Evolutionary conservation across 2,329 filamentous ascomycete species (phyloP).

Genomic region (Xylaria sp.): DNA sequence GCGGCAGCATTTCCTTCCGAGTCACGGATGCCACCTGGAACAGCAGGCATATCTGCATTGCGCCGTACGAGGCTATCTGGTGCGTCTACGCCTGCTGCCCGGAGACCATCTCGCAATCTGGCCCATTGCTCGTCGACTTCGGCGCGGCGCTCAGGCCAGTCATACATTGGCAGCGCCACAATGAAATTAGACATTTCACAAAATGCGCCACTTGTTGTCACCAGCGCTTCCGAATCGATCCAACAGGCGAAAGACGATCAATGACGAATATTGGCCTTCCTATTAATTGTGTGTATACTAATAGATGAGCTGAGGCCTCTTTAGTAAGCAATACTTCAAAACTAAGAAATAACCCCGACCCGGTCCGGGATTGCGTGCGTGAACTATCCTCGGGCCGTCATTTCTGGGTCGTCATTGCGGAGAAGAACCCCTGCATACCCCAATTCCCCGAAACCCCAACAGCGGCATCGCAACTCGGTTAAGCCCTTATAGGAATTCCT

Average conservation of each 20-base stretch:
- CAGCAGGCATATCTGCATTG: constrained; percentile 25
- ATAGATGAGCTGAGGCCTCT: neutral
- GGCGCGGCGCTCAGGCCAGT: constrained; percentile 26
- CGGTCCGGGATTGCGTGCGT: constrained; percentile 8
- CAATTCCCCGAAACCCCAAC: neutral
- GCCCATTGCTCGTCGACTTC: constrained; percentile 25
- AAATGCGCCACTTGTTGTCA: neutral
- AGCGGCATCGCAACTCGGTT: constrained; percentile 11
- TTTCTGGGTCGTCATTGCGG: neutral
- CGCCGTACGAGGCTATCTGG: constrained; percentile 23
- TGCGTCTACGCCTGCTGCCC: constrained; percentile 16
- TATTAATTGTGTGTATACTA: neutral
- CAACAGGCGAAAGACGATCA: neutral
- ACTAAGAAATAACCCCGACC: neutral
- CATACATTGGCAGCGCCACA: constrained; percentile 28
- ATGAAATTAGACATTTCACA: constrained; percentile 16
- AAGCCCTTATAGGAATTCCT: neutral
- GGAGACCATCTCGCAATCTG: constrained; percentile 17
- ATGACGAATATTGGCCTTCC: neutral
- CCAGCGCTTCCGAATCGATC: neutral
- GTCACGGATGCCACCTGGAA: constrained; percentile 24
- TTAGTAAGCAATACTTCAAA: neutral
- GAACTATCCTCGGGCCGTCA: neutral
- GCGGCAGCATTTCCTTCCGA: constrained; percentile 16
- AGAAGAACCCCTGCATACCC: neutral